Base-by-base conservation (phyloP, 2,329 filamentous ascomycete species). In the Phoma herbarum region DNA sequence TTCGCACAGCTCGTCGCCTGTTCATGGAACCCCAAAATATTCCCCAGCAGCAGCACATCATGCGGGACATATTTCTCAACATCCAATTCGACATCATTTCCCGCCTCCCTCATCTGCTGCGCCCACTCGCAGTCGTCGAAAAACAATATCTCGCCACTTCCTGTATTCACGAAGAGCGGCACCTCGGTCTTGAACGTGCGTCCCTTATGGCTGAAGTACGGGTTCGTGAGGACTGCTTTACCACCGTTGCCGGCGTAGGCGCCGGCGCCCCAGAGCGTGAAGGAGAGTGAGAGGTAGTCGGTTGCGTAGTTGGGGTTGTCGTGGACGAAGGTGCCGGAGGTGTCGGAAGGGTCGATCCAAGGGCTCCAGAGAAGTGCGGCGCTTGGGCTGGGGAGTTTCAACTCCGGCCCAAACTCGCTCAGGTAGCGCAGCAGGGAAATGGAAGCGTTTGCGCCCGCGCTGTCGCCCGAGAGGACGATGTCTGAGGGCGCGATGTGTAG, bases 401-500 rank as follows among this genome's bases (percentile, higher is more conserved):
- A 47, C 4, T 71, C 64, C 2, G 62, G 37, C 2, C 79, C 80
- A 54, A 78, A 76, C 23, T 81, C 79, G 9, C 65, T 52, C 5
- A 85, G 61, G 63, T 85, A 84, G 18, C 82, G 74, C 29, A 84
- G 70, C 14, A 85, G 67, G 0, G 75, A 74, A 22, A 84, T 74
- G 0, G 70, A 75, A 11, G 82, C 68, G 62, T 84, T 83, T 0
- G 71, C 82, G 52, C 83, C 83, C 0, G 83, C 83, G 31, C 78
- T 81, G 66, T 85, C 83, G 5, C 83, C 83, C 0, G 76, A 78
- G 0, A 85, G 16, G 0, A 80, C 71, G 53, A 85, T 81, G 31
- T 78, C 72, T 0, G 60, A 48, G 0, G 82, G 63, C 0, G 78
- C 65, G 41, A 85, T 75, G 0, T 71, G 59, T 14, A 81, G 66